Percentiles rank a stretch among this genome's conserved stretches.
Evolutionary conservation across 2,329 filamentous ascomycete genomes (phyloP).

Genomic region (Colletotrichum shisoi): DNA sequence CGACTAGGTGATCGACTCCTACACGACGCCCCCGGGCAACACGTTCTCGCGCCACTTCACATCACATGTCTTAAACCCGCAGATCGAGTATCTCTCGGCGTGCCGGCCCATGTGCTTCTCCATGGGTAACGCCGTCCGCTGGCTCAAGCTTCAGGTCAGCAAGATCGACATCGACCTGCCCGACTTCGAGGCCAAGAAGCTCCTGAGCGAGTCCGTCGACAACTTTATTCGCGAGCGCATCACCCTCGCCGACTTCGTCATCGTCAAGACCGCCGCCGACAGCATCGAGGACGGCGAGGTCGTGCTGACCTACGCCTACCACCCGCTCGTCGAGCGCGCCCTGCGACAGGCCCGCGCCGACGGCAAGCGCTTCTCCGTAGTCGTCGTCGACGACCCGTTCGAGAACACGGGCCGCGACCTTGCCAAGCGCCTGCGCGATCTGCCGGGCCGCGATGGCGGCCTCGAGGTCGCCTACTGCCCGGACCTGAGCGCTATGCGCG

Average conservation of each 20-base stretch:
- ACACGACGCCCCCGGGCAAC: slow-evolving; percentile 83
- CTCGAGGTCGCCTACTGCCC: slow-evolving; percentile 83
- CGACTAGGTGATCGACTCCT: slow-evolving; percentile 83
- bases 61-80: slow-evolving; percentile 87
- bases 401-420: slow-evolving; percentile 64
- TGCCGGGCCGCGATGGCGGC: slow-evolving; percentile 51
- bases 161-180: slow-evolving; percentile 86
- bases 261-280: slow-evolving; percentile 76
- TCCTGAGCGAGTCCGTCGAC: slow-evolving; percentile 76
- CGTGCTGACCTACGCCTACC: slow-evolving; percentile 86
- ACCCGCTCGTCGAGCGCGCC: slow-evolving; percentile 83
- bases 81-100: slow-evolving; percentile 92
- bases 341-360: slow-evolving; percentile 74
- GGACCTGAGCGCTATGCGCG: slow-evolving; percentile 75
- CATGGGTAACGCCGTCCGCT: slow-evolving; percentile 96
- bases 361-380: slow-evolving; percentile 81
- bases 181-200: slow-evolving; percentile 81
- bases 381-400: slow-evolving; percentile 77
- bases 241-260: slow-evolving; percentile 84
- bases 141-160: slow-evolving; percentile 90
- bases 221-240: slow-evolving; percentile 90
- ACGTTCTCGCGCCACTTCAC: slow-evolving; percentile 91
- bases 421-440: slow-evolving; percentile 70
- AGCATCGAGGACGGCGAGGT: slow-evolving; percentile 82
- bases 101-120: slow-evolving; percentile 96